Conservation (phyloP, 2,329 filamentous ascomycete species). For the Beauveria pseudobassiana region DNA sequence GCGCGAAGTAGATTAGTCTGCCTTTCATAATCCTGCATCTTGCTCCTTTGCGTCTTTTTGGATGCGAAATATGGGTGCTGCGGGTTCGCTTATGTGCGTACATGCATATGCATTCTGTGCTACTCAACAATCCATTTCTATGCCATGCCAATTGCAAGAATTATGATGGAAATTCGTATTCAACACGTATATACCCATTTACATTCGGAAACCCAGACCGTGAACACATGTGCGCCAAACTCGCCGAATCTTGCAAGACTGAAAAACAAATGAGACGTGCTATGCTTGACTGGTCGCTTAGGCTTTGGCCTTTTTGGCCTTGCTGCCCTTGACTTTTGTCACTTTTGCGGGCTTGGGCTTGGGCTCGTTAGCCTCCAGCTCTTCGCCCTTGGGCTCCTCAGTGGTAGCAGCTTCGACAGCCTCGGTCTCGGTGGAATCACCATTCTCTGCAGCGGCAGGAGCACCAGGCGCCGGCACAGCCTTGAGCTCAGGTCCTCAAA, state of each 20-base stretch:
- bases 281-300: constrained; percentile 17
- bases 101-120: constrained; percentile 28
- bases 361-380: constrained; percentile 28
- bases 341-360: constrained; percentile 25
- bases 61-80: constrained; percentile 33
- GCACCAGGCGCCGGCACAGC: constrained; percentile 33
- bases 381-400: constrained; percentile 24
- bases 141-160: background rate
- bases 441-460: constrained; percentile 25
- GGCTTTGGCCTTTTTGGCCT: constrained; percentile 33
- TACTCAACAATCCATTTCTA: background rate
- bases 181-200: constrained; percentile 8
- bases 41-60: constrained; percentile 27
- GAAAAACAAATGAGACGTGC: constrained; percentile 6
- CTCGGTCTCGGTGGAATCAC: constrained; percentile 22
- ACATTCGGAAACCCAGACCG: constrained; percentile 2
- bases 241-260: constrained; percentile 11
- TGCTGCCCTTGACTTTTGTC: constrained; percentile 29
- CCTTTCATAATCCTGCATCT: constrained; percentile 55
- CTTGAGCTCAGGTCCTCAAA: constrained; percentile 69
- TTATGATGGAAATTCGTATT: constrained; percentile 5
- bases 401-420: constrained; percentile 27
- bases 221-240: constrained; percentile 5
- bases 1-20: constrained; percentile 47
- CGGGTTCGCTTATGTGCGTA: constrained; percentile 58